Evolutionary conservation across 2,329 filamentous ascomycete species (phyloP).

Genomic region (Beauveria bassiana): DNA sequence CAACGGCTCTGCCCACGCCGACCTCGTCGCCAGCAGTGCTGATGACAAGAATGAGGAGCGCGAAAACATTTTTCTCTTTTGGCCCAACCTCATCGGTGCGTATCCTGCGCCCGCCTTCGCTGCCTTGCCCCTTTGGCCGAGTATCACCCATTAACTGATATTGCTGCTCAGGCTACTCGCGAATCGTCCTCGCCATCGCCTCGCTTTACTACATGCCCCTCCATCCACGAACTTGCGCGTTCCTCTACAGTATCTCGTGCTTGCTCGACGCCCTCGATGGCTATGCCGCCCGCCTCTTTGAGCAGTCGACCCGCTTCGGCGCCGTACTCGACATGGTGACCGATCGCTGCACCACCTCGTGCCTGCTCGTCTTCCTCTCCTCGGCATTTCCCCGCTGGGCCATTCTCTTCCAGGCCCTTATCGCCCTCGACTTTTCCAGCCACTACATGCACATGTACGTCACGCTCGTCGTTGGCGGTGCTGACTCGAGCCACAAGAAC

Average conservation of each 20-base stretch:
- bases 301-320: conserved; percentile 92
- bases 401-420: conserved; percentile 88
- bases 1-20: conserved; percentile 33
- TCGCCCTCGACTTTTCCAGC: conserved; percentile 85
- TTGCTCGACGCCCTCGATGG: conserved; percentile 93
- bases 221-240: conserved; percentile 88
- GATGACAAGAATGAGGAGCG: conserved; percentile 25
- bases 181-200: conserved; percentile 74
- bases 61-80: conserved; percentile 78
- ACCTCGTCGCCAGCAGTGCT: conserved; percentile 24
- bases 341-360: conserved; percentile 93
- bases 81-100: conserved; percentile 74
- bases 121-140: not conserved
- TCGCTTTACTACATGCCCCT: conserved; percentile 99
- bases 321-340: conserved; percentile 99
- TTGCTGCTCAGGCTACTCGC: conserved; percentile 50
- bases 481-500: conserved; percentile 81
- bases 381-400: conserved; percentile 92
- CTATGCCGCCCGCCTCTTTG: conserved; percentile 69
- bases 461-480: conserved; percentile 78
- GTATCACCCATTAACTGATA: not conserved
- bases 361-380: conserved; percentile 86
- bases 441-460: conserved; percentile 99
- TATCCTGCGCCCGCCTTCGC: conserved; percentile 3
- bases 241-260: conserved; percentile 89